phyloP scores from a whole-genome alignment of 1,139 yeast genomes.

The Arxiozyma heterogenica region DNA sequence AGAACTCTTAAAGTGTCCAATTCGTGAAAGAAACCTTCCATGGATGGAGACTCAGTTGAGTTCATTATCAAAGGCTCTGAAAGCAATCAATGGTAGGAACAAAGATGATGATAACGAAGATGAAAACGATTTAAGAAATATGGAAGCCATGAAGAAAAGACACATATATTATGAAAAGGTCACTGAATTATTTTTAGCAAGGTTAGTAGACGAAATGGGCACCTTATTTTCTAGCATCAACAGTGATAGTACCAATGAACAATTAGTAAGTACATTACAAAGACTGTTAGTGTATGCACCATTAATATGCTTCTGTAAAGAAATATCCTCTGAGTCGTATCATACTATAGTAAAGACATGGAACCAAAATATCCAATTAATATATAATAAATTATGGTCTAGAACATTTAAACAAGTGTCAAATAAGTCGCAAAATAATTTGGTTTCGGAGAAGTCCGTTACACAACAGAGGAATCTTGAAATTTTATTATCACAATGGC shows the following conservation, averaged over 20 bases:
- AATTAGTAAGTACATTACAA: slow-evolving; percentile 33
- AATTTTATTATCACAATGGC: slow-evolving; percentile 18
- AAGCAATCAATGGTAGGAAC: slow-evolving; percentile 46
- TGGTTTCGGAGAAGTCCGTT: slow-evolving; percentile 3
- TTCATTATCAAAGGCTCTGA: slow-evolving; percentile 56
- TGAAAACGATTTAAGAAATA: slow-evolving; percentile 46
- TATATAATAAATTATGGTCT: slow-evolving; percentile 18
- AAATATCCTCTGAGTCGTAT: slow-evolving; percentile 40
- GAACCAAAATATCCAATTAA: slow-evolving; percentile 17
- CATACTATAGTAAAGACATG: slow-evolving; percentile 33
- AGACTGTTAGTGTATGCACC: slow-evolving; percentile 50
- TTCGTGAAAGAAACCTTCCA: slow-evolving; percentile 39
- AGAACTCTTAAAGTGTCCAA: slow-evolving; percentile 40
- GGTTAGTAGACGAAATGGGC: slow-evolving; percentile 41
- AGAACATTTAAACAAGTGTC: slow-evolving; percentile 12
- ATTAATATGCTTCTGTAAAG: slow-evolving; percentile 56
- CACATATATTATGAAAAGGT: slow-evolving; percentile 52
- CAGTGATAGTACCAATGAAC: slow-evolving; percentile 27
- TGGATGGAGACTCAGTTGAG: slow-evolving; percentile 51
- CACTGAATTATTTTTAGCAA: slow-evolving; percentile 42
- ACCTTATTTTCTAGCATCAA: slow-evolving; percentile 36
- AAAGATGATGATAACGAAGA: slow-evolving; percentile 21
- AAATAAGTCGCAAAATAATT: background rate
- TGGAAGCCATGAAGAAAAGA: slow-evolving; percentile 69
- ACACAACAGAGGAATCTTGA: slow-evolving; percentile 7